These are phyloP conservation scores for Agaricus blazei DNA, from an alignment of 768 basidiomycete species.

Conservation along the genomic window DNA sequence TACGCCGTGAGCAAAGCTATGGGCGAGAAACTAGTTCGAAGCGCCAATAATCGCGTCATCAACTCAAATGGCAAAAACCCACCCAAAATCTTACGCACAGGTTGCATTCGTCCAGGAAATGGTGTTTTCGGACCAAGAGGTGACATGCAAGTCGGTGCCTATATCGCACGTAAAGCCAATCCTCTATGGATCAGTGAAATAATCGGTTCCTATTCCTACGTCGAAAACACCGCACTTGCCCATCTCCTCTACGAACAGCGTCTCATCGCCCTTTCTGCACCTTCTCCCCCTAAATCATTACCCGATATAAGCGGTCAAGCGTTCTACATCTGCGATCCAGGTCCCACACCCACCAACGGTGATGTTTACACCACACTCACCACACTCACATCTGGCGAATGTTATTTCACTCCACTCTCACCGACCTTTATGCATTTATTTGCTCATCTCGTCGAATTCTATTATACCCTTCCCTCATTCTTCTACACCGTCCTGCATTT, in stretches of 20 bases:
- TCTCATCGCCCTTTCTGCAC: conserved; percentile 53
- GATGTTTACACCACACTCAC: conserved; percentile 55
- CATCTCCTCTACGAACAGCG: conserved; percentile 73
- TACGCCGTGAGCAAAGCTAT: conserved; percentile 63
- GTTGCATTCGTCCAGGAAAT: conserved; percentile 75
- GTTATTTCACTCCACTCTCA: conserved; percentile 49
- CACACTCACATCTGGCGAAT: conserved; percentile 53
- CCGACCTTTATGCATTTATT: conserved; percentile 61
- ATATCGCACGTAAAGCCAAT: conserved; percentile 53
- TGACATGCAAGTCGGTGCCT: conserved; percentile 62
- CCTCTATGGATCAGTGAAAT: conserved; percentile 57
- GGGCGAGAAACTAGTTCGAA: conserved; percentile 47
- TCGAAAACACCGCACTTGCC: conserved; percentile 71
- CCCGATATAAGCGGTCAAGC: conserved; percentile 74
- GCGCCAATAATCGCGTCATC: conserved; percentile 25
- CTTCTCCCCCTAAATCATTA: conserved; percentile 21
- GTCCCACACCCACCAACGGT: conserved; percentile 55
- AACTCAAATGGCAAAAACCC: neutral
- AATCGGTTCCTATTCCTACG: conserved; percentile 63
- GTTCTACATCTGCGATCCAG: conserved; percentile 63
- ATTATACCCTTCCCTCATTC: conserved; percentile 31
- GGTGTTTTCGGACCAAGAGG: conserved; percentile 74
- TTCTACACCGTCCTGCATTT: conserved; percentile 30
- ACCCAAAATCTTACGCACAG: conserved; percentile 47
- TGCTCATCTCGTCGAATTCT: conserved; percentile 52